Evolutionary conservation across 1,284 basidiomycete genomes (phyloP), one percentile per base, ranked within the genome.

Genomic region (Phenoliferia sp.): DNA sequence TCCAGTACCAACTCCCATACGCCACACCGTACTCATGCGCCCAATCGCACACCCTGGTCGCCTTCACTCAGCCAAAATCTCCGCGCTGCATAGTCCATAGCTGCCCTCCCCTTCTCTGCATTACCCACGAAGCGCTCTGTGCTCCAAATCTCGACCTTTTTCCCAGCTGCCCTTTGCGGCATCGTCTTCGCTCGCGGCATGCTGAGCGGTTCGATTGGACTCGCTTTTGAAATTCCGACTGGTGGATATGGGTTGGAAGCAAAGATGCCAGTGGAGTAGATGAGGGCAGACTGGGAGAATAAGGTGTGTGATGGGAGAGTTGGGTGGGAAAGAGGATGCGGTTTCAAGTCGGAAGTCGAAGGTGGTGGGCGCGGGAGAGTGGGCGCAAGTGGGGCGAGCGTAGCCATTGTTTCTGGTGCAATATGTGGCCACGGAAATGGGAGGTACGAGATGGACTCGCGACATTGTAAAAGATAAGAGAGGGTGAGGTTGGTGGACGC

Each of bases 231-330:
- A 29, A 71, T 65, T 19, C 66, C 68, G 56, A 35, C 5, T 1
- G 72, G 72, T 6, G 72, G 72, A 62, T 69, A 73, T 1, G 64
- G 44, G 1, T 28, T 29, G 10, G 68, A 39, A 2, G 72, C 72
- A 52, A 73, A 58, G 35, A 65, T 34, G 28, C 72, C 72, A 29
- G 62, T 62, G 5, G 68, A 60, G 48, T 71, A 73, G 63, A 73
- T 72, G 32, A 72, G 64, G 22, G 72, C 72, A 9, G 72, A 71
- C 44, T 73, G 72, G 19, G 68, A 67, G 61, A 73, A 73, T 50
- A 73, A 66, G 0, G 72, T 73, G 6, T 68, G 60, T 0, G 67
- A 54, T 10, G 71, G 71, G 60, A 67, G 15, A 64, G 62, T 17
- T 63, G 71, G 36, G 54, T 63, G 62, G 62, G 66, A 31, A 62